Evolutionary conservation across 169 alveolate genomes (phyloP).

Genomic region (Cryptosporidium canis): DNA sequence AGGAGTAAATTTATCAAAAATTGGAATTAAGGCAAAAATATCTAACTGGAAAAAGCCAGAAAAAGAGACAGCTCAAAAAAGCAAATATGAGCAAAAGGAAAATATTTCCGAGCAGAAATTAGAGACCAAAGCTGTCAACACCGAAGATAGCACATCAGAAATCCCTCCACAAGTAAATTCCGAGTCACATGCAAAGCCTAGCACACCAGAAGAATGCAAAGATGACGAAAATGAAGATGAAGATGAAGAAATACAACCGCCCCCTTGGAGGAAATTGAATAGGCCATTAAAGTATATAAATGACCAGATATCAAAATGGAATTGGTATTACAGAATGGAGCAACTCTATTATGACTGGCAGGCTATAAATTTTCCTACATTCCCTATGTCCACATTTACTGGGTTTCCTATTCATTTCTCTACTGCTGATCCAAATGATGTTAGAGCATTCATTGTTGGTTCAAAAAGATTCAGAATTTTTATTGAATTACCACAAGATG

Average conservation of each 20-base stretch:
- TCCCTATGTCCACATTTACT: slow-evolving; percentile 84
- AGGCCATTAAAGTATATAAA: slow-evolving; percentile 77
- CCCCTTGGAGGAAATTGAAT: slow-evolving; percentile 79
- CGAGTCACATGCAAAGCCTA: slow-evolving; percentile 25
- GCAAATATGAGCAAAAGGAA: slow-evolving; percentile 22
- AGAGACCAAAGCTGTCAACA: not conserved
- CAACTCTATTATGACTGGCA: slow-evolving; percentile 83
- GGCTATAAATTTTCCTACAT: slow-evolving; percentile 82
- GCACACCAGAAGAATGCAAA: slow-evolving; percentile 58
- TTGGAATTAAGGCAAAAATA: slow-evolving; percentile 62
- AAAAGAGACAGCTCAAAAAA: slow-evolving; percentile 3
- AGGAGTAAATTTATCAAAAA: slow-evolving; percentile 72
- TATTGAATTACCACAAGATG: slow-evolving; percentile 82
- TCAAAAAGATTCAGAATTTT: slow-evolving; percentile 80
- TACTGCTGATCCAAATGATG: slow-evolving; percentile 84
- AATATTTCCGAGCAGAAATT: not conserved
- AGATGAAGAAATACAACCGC: slow-evolving; percentile 70
- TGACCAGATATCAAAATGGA: slow-evolving; percentile 84
- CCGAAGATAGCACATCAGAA: slow-evolving; percentile 24
- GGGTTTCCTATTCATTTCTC: slow-evolving; percentile 89
- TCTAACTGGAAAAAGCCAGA: slow-evolving; percentile 20
- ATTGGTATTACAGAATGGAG: slow-evolving; percentile 87
- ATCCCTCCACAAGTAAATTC: not conserved
- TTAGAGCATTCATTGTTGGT: slow-evolving; percentile 79
- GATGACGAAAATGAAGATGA: slow-evolving; percentile 71